Conservation (phyloP, 202 grass and related monocot species). For the Dendrocalamus latiflorus region DNA sequence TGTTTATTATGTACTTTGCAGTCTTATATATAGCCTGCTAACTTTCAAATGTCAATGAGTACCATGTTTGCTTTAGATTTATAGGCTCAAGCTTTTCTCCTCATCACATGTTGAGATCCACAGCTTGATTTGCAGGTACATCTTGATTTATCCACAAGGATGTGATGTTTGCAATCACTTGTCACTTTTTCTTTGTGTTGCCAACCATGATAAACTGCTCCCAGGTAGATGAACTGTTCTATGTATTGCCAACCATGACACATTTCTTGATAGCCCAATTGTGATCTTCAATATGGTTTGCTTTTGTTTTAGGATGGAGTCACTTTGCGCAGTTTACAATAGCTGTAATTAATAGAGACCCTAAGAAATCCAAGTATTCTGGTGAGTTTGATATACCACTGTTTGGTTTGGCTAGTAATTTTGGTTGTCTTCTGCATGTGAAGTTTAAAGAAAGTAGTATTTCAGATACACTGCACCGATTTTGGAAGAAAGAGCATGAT, state of each 20-base stretch:
- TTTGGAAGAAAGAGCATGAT: conserved; percentile 98
- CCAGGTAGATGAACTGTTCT: conserved; percentile 57
- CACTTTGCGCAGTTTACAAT: conserved; percentile 97
- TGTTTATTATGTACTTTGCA: neutral
- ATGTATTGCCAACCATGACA: conserved; percentile 5
- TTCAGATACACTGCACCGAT: conserved; percentile 94
- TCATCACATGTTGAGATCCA: conserved; percentile 12
- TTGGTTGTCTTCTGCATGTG: conserved; percentile 22
- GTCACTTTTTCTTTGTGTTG: conserved; percentile 98
- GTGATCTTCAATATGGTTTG: conserved; percentile 21
- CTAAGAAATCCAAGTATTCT: conserved; percentile 98
- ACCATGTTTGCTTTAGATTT: neutral
- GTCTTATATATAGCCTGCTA: neutral
- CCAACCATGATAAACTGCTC: conserved; percentile 93
- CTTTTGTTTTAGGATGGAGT: conserved; percentile 76
- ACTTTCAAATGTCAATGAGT: neutral
- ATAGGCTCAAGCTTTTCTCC: neutral
- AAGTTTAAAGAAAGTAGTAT: conserved; percentile 34
- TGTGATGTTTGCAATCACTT: conserved; percentile 96
- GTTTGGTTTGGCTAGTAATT: conserved; percentile 31
- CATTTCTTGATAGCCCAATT: conserved; percentile 7
- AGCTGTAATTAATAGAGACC: conserved; percentile 98
- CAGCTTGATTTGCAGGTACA: conserved; percentile 70
- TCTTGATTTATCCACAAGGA: conserved; percentile 97
- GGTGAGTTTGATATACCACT: conserved; percentile 53